Evolutionary conservation across 345 rosid species (phyloP).

Genomic region (Gossypium raimondii): DNA sequence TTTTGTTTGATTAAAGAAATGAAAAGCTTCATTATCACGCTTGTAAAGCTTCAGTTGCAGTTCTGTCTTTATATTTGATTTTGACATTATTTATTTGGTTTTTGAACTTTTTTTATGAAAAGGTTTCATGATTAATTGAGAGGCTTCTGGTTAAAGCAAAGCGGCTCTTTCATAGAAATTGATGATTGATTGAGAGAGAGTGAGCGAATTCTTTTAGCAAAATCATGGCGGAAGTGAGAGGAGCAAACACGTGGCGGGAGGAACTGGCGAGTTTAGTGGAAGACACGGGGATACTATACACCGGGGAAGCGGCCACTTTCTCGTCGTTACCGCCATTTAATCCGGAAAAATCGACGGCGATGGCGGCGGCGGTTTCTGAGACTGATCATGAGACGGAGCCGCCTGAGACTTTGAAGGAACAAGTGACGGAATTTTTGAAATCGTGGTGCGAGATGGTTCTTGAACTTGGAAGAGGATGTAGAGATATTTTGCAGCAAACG

Average conservation of each 20-base stretch:
- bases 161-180: constrained; percentile 12
- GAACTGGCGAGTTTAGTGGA: constrained; percentile 62
- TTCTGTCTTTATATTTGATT: constrained; percentile 24
- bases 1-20: constrained; percentile 16
- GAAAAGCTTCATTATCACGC: constrained; percentile 53
- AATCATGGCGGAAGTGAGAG: constrained; percentile 55
- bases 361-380: constrained; percentile 12
- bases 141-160: constrained; percentile 19
- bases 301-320: constrained; percentile 35
- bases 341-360: constrained; percentile 15
- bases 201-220: background rate
- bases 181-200: constrained; percentile 13
- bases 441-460: constrained; percentile 93
- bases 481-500: constrained; percentile 60
- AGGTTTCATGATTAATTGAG: constrained; percentile 11
- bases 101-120: background rate
- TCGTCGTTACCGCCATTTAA: constrained; percentile 24
- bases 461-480: constrained; percentile 75
- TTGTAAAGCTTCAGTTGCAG: constrained; percentile 40
- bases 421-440: constrained; percentile 60
- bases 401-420: constrained; percentile 64
- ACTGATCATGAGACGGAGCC: constrained; percentile 20
- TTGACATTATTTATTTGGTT: constrained; percentile 9
- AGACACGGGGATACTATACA: constrained; percentile 42
- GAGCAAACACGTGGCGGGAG: constrained; percentile 64